Base-by-base conservation (phyloP, 2,329 filamentous ascomycete species). In the Trichoderma atroviride region DNA sequence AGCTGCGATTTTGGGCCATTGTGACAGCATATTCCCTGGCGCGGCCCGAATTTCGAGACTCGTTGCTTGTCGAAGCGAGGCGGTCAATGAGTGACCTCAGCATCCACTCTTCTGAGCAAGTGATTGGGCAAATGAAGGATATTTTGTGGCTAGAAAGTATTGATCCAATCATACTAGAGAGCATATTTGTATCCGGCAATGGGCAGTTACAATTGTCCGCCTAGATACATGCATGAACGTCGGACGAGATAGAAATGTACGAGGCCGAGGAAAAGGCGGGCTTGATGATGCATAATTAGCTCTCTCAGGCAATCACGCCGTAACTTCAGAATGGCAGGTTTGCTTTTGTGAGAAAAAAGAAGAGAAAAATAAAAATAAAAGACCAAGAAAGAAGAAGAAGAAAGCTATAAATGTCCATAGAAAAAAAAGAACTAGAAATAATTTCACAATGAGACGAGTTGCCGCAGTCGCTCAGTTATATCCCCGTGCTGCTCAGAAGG, bases 1-100 rank as follows among this genome's bases (percentile, higher is more conserved):
- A 24, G 27, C 7, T 65, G 31, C 50, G 62, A n/a, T 27, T 57
- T 22, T 65, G 62, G 62, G 62, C 62, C 22, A 24, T 65, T 19
- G n/a, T 35, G 19, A 65, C 27, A 4, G 62, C 62, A 37, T 43
- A 40, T 5, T 56, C 62, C 1, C 16, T 65, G n/a, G 13, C 33
- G 13, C 27, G 29, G 31, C 35, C 24, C 4, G 62, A 65, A 43
- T 14, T 14, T 33, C 62, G 40, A 47, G 52, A 19, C 7, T 14
- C 27, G 5, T 47, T 65, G 31, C 27, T 33, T 7, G 14, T 47
- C 4, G 37, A 57, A 11, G 37, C 47, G 19, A 65, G 35, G n/a
- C 24, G 16, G 14, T 65, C 27, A 4, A 57, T 57, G 24, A 47
- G 19, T 24, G 37, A 6, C 9, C 1, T 65, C 7, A 27, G 35